Percentiles rank a stretch among this genome's conserved stretches.
Evolutionary conservation across 768 basidiomycete species (phyloP).

Genomic region (Psilocybe sp.): DNA sequence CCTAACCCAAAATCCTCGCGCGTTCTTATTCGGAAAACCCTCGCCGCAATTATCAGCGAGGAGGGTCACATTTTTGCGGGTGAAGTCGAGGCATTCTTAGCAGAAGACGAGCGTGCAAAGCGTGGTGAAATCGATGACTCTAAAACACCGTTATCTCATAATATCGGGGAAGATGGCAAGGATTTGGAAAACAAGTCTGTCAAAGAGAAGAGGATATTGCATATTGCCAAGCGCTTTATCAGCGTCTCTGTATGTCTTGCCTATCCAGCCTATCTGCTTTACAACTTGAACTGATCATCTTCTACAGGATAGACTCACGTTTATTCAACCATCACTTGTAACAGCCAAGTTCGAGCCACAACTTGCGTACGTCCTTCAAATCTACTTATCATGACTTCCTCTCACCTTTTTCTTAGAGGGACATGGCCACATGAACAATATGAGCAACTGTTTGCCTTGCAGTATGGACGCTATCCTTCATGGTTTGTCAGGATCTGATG

Average conservation of each 20-base stretch:
- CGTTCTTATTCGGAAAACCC: conserved; percentile 37
- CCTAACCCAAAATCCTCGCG: conserved; percentile 41
- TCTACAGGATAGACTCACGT: conserved; percentile 34
- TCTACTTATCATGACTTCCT: not conserved
- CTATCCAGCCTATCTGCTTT: not conserved
- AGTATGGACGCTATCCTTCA: conserved; percentile 22
- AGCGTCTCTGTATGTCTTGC: conserved; percentile 28
- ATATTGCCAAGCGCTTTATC: conserved; percentile 31
- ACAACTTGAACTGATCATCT: not conserved
- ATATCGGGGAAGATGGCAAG: not conserved
- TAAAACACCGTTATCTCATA: conserved; percentile 9
- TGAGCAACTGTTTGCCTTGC: conserved; percentile 24
- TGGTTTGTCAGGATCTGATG: not conserved
- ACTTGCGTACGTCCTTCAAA: conserved; percentile 28
- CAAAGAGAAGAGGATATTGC: conserved; percentile 37
- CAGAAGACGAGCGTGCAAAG: conserved; percentile 36
- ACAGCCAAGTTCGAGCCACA: conserved; percentile 42
- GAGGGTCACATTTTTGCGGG: conserved; percentile 34
- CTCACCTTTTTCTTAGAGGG: conserved; percentile 24
- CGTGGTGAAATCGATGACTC: conserved; percentile 27
- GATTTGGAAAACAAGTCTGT: conserved; percentile 24
- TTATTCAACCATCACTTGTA: conserved; percentile 31
- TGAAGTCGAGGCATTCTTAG: conserved; percentile 42
- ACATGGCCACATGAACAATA: conserved; percentile 41
- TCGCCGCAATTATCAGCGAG: conserved; percentile 33